Evolutionary conservation across 2,329 filamentous ascomycete species (phyloP).

Genomic region (Xylariaceae sp.): DNA sequence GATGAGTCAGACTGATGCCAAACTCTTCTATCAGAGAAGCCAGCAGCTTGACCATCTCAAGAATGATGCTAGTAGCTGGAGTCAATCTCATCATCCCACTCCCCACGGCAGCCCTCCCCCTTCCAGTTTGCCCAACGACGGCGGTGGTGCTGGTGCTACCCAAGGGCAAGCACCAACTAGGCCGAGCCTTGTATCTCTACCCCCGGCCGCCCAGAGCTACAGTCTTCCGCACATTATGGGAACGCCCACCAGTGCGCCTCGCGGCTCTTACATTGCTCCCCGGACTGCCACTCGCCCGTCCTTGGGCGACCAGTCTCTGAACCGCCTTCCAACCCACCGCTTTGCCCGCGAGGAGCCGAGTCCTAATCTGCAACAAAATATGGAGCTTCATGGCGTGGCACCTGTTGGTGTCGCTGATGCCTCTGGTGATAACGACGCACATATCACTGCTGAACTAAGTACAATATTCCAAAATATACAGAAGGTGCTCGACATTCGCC

Average conservation of each 20-base stretch:
- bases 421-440: constrained; percentile 74
- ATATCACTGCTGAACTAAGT: constrained; percentile 82
- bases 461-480: constrained; percentile 91
- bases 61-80: constrained; percentile 46
- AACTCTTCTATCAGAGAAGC: constrained; percentile 93
- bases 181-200: constrained; percentile 38
- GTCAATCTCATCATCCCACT: constrained; percentile 48
- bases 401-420: constrained; percentile 69
- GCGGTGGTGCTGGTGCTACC: constrained; percentile 13
- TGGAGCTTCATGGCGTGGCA: constrained; percentile 61
- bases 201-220: constrained; percentile 41
- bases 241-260: constrained; percentile 29
- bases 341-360: constrained; percentile 22
- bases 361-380: constrained; percentile 32
- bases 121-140: constrained; percentile 23
- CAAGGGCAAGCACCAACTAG: constrained; percentile 33
- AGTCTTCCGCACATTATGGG: constrained; percentile 41
- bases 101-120: constrained; percentile 57
- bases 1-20: constrained; percentile 92
- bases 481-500: constrained; percentile 83
- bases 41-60: constrained; percentile 68
- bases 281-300: constrained; percentile 44
- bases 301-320: constrained; percentile 32
- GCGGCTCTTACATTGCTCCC: constrained; percentile 34
- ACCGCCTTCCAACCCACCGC: constrained; percentile 23